Base-by-base conservation (phyloP, 441 rosid genomes). In the Adansonia gregorii region DNA sequence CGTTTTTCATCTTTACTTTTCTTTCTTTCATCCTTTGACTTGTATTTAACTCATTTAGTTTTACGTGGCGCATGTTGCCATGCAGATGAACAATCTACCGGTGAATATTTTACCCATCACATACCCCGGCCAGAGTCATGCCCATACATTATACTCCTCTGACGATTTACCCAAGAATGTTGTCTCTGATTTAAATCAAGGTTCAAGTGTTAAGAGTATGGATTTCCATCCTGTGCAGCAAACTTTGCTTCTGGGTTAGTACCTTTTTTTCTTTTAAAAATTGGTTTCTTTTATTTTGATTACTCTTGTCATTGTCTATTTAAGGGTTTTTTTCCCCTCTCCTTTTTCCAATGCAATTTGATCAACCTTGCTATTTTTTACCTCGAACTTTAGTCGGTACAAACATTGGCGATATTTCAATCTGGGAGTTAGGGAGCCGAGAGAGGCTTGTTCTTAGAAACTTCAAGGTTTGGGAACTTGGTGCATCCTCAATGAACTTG, bases 161-260 rank as follows among this genome's bases (percentile, higher is more conserved):
- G 93, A 92, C 77, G 97, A 93, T 81, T 89, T 93, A 77, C 98
- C 94, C 61, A 92, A 88, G 87, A 85, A 78, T 74, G 91, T 88
- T 48, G 73, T 84, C 22, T 72, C 77, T 79, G 78, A 76, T 74
- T 78, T 93, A 75, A 89, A 74, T 79, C 94, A 93, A 85, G 90
- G 94, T 63, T 90, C 98, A 73, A 79, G 89, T 67, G 87, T 92
- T 45, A 93, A 82, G 88, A 92, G 93, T 88, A 90, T 93, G 97
- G 97, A 92, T 80, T 93, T 92, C 79, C 95, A 93, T 86, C 98
- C 97, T 0, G 79, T 88, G 75, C 93, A 91, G 67, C 97, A 90
- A 79, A 89, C 87, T 79, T 81, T 93, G 54, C 91, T 93, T 79
- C 91, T 92, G 73, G 94, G 98, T 93, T 67, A 68, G 90, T 80